Evolutionary conservation across 768 basidiomycete species (phyloP), one percentile per base, ranked within the genome.

Genomic region (Mycena indigotica): DNA sequence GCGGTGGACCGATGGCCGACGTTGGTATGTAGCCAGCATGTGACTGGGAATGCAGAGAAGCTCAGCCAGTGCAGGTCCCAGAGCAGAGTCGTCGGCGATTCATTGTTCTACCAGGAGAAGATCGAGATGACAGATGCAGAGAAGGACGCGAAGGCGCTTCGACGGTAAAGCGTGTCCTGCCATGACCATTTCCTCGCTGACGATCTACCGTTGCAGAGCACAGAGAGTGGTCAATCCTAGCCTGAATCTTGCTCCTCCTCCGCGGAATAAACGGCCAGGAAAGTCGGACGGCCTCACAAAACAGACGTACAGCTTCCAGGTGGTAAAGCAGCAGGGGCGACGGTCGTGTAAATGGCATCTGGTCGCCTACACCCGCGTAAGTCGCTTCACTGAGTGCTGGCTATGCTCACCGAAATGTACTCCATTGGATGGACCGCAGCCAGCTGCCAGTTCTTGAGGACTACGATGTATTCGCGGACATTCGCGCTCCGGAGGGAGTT

Each of bases 1-100:
- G 57, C 74, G 83, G 23, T 84, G 83, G 83, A 84, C 84, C n/a
- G 83, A 84, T 57, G 83, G 83, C 3, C 73, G 83, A 40, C 69
- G 83, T 60, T 84, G 83, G 84, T 78, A 60, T 30, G 74, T 53
- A 24, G 12, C 10, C 16, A 2, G 13, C 19, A 0, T 1, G 19
- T 53, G 35, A 24, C 10, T n/a, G 16, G 10, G 32, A 15, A 32
- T 41, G 32, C 53, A 51, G 59, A 46, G 62, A 13, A 58, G 23
- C 28, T 13, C 23, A 28, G n/a, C n/a, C n/a, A n/a, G 30, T 24
- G 28, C 56, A 83, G 83, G 82, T 84, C 83, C 2, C 84, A 85
- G 63, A 84, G 84, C 64, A 73, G 84, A 35, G 84, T 84, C 80
- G 74, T 76, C 24, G 80, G 75, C n/a, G 83, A 81, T 63, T 85